A percentile compares a stretch with the other conserved stretches of the same genome.
Evolutionary conservation across 345 rosid genomes (phyloP).

Genomic region (Lepidium africanum): DNA sequence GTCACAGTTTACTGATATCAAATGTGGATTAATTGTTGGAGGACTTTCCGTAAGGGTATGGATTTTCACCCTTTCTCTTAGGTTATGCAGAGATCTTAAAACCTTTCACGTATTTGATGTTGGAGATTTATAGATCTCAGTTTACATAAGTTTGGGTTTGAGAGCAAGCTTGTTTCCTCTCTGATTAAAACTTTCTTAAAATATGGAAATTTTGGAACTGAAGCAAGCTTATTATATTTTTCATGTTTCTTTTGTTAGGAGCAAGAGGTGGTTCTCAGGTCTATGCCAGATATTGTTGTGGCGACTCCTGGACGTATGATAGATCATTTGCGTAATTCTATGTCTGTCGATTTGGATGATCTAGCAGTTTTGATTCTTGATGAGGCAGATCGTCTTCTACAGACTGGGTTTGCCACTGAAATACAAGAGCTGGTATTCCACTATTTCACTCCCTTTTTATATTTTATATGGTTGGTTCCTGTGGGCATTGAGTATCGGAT

Average conservation of each 20-base stretch:
- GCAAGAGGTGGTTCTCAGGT: conserved; percentile 85
- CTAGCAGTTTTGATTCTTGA: conserved; percentile 91
- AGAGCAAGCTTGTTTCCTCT: not conserved
- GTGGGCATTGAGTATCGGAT: not conserved
- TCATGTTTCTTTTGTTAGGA: conserved; percentile 37
- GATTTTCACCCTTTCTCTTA: not conserved
- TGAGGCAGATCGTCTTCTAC: conserved; percentile 95
- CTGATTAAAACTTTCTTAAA: not conserved
- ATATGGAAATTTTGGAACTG: not conserved
- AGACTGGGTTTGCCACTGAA: conserved; percentile 93
- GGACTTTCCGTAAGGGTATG: conserved; percentile 88
- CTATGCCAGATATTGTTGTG: conserved; percentile 94
- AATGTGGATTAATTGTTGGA: conserved; percentile 89
- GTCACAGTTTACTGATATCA: conserved; percentile 79
- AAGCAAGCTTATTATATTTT: not conserved
- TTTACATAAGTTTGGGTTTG: not conserved
- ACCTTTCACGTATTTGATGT: not conserved
- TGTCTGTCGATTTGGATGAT: conserved; percentile 88
- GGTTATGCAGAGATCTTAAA: not conserved
- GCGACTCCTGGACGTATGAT: conserved; percentile 98
- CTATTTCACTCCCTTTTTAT: not conserved
- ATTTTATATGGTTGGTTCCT: not conserved
- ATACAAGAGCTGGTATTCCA: conserved; percentile 80
- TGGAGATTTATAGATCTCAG: not conserved
- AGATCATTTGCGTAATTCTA: conserved; percentile 92